Conservation (phyloP, 495 filamentous ascomycete species). For the Xylaria intraflava region DNA sequence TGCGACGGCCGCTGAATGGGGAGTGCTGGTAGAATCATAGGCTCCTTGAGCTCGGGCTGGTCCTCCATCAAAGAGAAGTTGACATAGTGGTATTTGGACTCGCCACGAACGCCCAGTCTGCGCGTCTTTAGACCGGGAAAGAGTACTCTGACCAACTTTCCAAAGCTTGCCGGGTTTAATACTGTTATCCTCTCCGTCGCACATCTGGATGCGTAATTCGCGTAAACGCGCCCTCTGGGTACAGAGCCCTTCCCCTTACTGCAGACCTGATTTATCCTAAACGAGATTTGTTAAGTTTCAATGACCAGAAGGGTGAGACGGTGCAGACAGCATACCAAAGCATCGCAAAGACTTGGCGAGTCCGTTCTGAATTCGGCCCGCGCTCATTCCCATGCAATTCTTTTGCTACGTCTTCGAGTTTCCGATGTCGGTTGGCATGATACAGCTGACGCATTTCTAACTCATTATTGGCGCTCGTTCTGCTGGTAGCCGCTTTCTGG, state of each 20-base stretch:
- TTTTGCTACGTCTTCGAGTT: constrained; percentile 72
- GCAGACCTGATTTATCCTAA: constrained; percentile 79
- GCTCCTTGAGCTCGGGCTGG: constrained; percentile 41
- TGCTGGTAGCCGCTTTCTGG: constrained; percentile 55
- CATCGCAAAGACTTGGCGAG: constrained; percentile 96
- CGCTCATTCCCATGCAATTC: constrained; percentile 60
- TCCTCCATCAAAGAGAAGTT: constrained; percentile 70
- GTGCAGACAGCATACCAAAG: constrained; percentile 63
- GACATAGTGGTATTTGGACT: constrained; percentile 98
- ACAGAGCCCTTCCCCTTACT: constrained; percentile 75
- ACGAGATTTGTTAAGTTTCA: constrained; percentile 7
- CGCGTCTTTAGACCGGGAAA: constrained; percentile 92
- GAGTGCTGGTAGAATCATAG: constrained; percentile 27
- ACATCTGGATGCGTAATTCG: constrained; percentile 84
- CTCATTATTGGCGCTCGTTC: constrained; percentile 77
- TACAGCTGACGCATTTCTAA: constrained; percentile 84
- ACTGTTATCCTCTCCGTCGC: constrained; percentile 88
- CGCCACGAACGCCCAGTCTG: constrained; percentile 83
- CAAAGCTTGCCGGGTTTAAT: constrained; percentile 93
- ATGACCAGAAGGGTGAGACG: neutral
- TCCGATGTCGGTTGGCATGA: constrained; percentile 63
- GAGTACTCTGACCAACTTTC: constrained; percentile 91
- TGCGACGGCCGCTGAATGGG: constrained; percentile 31
- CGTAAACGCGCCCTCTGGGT: constrained; percentile 85
- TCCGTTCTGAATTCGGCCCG: constrained; percentile 78